Base-by-base conservation (phyloP, 2,329 filamentous ascomycete genomes). In the Fusarium clavum region DNA sequence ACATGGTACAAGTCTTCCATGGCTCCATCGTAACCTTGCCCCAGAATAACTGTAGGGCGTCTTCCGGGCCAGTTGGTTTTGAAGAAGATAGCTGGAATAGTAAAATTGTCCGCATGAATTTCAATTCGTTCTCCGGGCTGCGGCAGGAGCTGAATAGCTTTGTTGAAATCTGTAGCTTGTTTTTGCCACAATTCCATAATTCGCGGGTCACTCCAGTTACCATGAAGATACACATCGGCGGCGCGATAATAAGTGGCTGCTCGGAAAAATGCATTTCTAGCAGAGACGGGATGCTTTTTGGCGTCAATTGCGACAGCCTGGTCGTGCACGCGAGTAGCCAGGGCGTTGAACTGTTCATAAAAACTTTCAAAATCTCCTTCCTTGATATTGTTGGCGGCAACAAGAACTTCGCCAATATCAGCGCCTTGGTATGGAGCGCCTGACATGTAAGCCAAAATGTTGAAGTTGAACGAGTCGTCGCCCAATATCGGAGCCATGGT, bases 1-100 rank as follows among this genome's bases (percentile, higher is more conserved):
- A 72, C 48, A 56, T 84, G 82, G 57, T 81, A 81, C 20, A 80
- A 75, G 14, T 85, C 83, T 56, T 85, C 83, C 67, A 83, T 81
- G 1, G 79, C 67, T 7, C 77, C 81, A 59, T 86, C 84, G 49
- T 79, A 83, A 5, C 83, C 82, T 38, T 78, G 81, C 13, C 81
- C 78, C 7, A 85, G 67, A 8, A 85, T 72, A 7, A 85, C 27
- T 0, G 82, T 84, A 0, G 83, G 82, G 3, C 73, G 73, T 20
- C 69, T 73, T 20, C 52, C 69, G 61, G 22, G 56, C 38, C 30
- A 64, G 43, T 55, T 67, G 3, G 54, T 72, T 52, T 70, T 58
- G 61, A 77, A 82, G 63, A 76, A 83, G 62, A 82, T 80, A 8
- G 77, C 77, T 1, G 78, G 75, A 13, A 83, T 71, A 12, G 74